Evolutionary conservation across 2,329 filamentous ascomycete genomes (phyloP).

Genomic region (Colletotrichum salicis): DNA sequence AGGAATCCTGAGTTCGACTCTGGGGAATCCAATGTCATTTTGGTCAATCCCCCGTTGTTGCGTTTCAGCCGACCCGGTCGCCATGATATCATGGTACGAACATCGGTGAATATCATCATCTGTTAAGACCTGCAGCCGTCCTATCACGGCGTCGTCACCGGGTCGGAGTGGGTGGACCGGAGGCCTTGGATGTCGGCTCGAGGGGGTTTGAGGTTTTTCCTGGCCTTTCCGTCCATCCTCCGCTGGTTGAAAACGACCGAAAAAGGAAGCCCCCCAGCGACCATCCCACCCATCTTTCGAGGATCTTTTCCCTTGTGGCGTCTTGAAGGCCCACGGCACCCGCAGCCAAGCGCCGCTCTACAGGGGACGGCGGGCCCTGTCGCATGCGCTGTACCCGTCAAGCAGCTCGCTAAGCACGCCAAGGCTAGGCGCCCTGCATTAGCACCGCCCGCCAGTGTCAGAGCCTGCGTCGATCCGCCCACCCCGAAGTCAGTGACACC

Average conservation of each 20-base stretch:
- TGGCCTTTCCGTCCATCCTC: background rate
- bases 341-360: conserved; percentile 8
- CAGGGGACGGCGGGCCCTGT: conserved; percentile 12
- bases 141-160: conserved; percentile 1
- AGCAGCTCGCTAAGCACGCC: conserved; percentile 28
- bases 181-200: conserved; percentile 9
- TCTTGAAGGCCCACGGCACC: conserved; percentile 16
- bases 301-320: background rate
- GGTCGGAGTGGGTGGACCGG: conserved; percentile 3
- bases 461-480: conserved; percentile 29
- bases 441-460: conserved; percentile 26
- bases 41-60: conserved; percentile 2
- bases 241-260: background rate
- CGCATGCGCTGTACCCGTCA: conserved; percentile 29
- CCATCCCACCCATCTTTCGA: background rate
- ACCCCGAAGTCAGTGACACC: background rate
- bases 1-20: conserved; percentile 7
- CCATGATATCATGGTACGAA: conserved; percentile 21
- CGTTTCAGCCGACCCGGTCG: conserved; percentile 18
- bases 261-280: conserved; percentile 14
- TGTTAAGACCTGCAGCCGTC: background rate
- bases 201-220: conserved; percentile 9
- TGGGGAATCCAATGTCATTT: conserved; percentile 3
- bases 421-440: conserved; percentile 34
- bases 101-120: background rate